Evolutionary conservation across 73 alveolate species (phyloP), one percentile per base, ranked within the genome.

Genomic region (Effrenium voratum): DNA sequence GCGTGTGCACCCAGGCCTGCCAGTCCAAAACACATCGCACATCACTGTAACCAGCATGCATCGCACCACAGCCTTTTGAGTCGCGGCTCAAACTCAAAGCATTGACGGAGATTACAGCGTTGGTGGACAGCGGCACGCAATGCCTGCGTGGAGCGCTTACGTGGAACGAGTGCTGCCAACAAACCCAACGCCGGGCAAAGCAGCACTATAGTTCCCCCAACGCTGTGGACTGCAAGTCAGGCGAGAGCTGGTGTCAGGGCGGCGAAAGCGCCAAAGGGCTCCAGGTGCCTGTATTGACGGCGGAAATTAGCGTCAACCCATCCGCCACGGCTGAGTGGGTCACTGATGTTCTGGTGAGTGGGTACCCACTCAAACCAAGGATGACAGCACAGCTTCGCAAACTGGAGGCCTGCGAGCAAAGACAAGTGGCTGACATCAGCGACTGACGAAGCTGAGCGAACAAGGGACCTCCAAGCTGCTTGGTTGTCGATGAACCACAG

Each of bases 311-410:
- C 57, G 57, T 81, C 92, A 4, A 5, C 49, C 75, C 43, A 46
- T 2, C 80, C 93, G 34, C 8, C 34, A 13, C 93, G 80, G 24
- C 80, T 55, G 32, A 50, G 32, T 8, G 93, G 93, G 93, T 84
- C 80, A 40, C 57, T 57, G 55, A 57, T 34, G 24, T 84, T 84
- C 36, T 16, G 43, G 5, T 16, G 49, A 59, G 93, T 34, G 8
- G 93, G 93, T 2, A 84, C 93, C 76, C 79, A 57, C 70, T 84
- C 93, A 46, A 36, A 84, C 93, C 93, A 84, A 36, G 93, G 76
- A 4, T 34, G 13, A 57, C 80, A 36, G 10, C 44, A 28, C 41
- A 84, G 79, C 1, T 13, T 36, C 1, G 93, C 93, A 32, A 84
- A 40, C 5, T 24, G 80, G 15, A 84, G 13, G 28, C 80, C 79